Conservation (phyloP, 768 basidiomycete genomes). For the Suillus sp. region DNA sequence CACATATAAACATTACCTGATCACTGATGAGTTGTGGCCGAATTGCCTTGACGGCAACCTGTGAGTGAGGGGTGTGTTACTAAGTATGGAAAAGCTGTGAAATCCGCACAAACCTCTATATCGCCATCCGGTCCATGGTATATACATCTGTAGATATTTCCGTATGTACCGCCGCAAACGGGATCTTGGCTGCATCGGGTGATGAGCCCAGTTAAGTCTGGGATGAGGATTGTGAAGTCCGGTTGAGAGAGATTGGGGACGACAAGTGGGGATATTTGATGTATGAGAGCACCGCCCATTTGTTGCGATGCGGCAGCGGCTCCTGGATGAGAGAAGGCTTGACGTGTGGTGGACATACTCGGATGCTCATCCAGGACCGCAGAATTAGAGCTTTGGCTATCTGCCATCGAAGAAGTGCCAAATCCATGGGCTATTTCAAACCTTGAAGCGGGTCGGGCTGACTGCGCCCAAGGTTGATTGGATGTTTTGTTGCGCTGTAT, state of each 20-base stretch:
- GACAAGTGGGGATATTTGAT: not conserved
- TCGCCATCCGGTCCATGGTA: not conserved
- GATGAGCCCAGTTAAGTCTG: not conserved
- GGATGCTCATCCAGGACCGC: conserved; percentile 13
- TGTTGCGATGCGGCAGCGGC: too few relatives aligned
- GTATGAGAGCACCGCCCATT: too few relatives aligned
- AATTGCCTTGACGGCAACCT: conserved; percentile 11
- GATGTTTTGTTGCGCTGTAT: conserved; percentile 19
- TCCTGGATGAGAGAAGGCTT: not conserved
- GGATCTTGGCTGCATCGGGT: not conserved
- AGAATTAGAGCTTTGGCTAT: not conserved
- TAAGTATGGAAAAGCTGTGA: not conserved
- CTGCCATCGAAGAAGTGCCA: conserved; percentile 19
- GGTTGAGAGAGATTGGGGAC: not conserved
- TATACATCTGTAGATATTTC: not conserved
- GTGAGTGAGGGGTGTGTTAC: not conserved
- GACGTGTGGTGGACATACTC: conserved; percentile 13
- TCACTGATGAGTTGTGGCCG: not conserved
- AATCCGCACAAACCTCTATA: not conserved
- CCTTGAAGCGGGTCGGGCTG: not conserved
- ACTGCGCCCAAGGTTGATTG: conserved; percentile 3
- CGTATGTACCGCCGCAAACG: not conserved
- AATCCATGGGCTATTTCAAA: conserved; percentile 24
- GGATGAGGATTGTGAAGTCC: not conserved
- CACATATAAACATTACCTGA: not conserved